Evolutionary conservation across 176 grass and related monocot genomes (phyloP).

Genomic region (Paspalum notatum): DNA sequence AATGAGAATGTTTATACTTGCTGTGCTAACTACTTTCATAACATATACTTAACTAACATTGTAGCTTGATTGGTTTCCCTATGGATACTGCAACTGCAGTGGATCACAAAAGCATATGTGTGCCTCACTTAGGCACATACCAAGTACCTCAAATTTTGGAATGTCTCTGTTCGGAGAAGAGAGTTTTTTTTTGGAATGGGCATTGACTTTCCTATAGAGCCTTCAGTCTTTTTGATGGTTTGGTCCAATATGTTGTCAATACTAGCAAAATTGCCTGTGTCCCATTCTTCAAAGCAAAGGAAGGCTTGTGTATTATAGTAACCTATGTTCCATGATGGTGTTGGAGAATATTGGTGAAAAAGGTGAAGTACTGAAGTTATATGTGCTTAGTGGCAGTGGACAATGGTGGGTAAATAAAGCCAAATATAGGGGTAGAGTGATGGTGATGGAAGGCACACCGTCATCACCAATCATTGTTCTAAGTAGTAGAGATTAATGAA

Average conservation of each 20-base stretch:
- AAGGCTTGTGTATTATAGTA: too few relatives aligned
- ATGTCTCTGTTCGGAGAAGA: conserved; percentile 4
- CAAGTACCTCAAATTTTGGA: background rate
- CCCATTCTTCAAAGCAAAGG: too few relatives aligned
- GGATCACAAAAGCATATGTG: background rate
- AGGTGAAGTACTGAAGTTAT: too few relatives aligned
- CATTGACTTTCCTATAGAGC: conserved; percentile 1
- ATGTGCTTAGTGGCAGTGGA: too few relatives aligned
- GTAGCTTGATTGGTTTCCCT: conserved; percentile 1
- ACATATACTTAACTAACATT: conserved; percentile 1
- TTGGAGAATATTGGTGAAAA: too few relatives aligned
- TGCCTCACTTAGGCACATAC: background rate
- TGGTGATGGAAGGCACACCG: too few relatives aligned
- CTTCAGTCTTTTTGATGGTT: background rate
- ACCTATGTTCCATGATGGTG: too few relatives aligned
- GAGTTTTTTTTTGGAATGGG: background rate
- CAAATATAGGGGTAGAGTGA: too few relatives aligned
- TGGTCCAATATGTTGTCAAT: background rate
- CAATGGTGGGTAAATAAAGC: too few relatives aligned
- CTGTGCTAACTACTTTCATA: background rate
- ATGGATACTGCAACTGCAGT: background rate
- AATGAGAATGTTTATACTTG: conserved; percentile 21
- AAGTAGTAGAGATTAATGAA: background rate
- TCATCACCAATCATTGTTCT: too few relatives aligned
- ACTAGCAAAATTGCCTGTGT: background rate